These are phyloP conservation scores for Leccinum longicurvipes DNA, from an alignment of 768 basidiomycete species.

Conservation along the genomic window DNA sequence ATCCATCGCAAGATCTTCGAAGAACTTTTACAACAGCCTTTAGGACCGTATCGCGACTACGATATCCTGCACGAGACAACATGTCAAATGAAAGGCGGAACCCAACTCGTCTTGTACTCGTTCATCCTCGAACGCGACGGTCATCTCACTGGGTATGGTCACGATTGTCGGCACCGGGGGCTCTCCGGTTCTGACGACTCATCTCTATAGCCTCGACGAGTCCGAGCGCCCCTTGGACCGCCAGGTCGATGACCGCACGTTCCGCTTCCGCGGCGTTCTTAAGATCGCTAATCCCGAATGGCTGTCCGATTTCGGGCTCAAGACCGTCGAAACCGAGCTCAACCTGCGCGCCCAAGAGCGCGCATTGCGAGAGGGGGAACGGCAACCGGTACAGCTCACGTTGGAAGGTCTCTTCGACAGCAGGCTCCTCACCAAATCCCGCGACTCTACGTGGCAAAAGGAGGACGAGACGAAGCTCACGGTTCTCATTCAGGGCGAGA, in stretches of 20 bases:
- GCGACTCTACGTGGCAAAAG: constrained; percentile 12
- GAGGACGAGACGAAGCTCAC: constrained; percentile 29
- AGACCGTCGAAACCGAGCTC: constrained; percentile 43
- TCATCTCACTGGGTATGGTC: constrained; percentile 24
- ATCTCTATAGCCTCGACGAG: constrained; percentile 41
- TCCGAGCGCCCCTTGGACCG: constrained; percentile 39
- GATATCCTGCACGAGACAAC: constrained; percentile 19
- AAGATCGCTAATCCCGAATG: constrained; percentile 44
- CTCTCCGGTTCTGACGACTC: not conserved
- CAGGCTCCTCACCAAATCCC: constrained; percentile 12
- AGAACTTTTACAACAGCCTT: constrained; percentile 25
- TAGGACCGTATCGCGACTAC: constrained; percentile 30
- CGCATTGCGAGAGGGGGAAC: constrained; percentile 19
- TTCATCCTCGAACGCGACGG: constrained; percentile 29
- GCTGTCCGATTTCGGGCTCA: constrained; percentile 46
- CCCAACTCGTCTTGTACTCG: constrained; percentile 25
- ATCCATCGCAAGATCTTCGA: constrained; percentile 15
- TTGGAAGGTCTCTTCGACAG: constrained; percentile 34
- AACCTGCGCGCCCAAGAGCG: constrained; percentile 36
- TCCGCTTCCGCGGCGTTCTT: constrained; percentile 52
- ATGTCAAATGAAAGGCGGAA: constrained; percentile 15
- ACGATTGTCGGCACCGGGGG: not conserved
- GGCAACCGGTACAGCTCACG: constrained; percentile 29
- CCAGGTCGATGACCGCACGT: constrained; percentile 28
- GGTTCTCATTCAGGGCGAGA: constrained; percentile 43